Conservation (phyloP, 768 basidiomycete genomes). For the Terana coerulea region DNA sequence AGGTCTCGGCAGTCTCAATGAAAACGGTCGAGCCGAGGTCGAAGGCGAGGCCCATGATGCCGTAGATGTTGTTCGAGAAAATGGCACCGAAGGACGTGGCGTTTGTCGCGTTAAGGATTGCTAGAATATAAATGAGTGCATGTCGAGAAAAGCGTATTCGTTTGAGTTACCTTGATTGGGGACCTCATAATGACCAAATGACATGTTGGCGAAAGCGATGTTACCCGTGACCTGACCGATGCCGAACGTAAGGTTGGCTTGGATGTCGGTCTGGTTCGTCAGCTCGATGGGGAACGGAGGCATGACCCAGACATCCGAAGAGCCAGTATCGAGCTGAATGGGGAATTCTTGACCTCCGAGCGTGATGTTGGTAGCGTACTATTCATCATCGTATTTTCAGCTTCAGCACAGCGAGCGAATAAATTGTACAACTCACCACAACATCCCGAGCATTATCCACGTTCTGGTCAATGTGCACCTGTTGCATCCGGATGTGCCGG, state of each 20-base stretch:
- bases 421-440: constrained; percentile 11
- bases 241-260: constrained; percentile 33
- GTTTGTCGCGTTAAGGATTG: constrained; percentile 37
- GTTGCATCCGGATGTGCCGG: constrained; percentile 8
- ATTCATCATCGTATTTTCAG: background rate
- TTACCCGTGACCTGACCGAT: constrained; percentile 35
- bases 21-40: constrained; percentile 70
- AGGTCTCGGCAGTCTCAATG: constrained; percentile 5
- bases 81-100: constrained; percentile 59
- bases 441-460: constrained; percentile 20
- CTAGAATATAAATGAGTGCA: constrained; percentile 35
- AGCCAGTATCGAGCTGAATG: constrained; percentile 32
- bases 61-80: constrained; percentile 59
- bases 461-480: constrained; percentile 5
- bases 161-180: constrained; percentile 75
- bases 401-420: background rate
- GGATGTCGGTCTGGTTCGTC: constrained; percentile 27
- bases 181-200: constrained; percentile 31
- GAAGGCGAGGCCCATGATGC: constrained; percentile 78
- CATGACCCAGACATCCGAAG: constrained; percentile 31
- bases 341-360: constrained; percentile 21
- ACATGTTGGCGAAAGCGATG: constrained; percentile 33
- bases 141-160: too few relatives aligned
- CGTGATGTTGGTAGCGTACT: constrained; percentile 23
- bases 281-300: constrained; percentile 19